phyloP scores from a whole-genome alignment of 805 yeast species.

The Hanseniaspora hatyaiensis region DNA sequence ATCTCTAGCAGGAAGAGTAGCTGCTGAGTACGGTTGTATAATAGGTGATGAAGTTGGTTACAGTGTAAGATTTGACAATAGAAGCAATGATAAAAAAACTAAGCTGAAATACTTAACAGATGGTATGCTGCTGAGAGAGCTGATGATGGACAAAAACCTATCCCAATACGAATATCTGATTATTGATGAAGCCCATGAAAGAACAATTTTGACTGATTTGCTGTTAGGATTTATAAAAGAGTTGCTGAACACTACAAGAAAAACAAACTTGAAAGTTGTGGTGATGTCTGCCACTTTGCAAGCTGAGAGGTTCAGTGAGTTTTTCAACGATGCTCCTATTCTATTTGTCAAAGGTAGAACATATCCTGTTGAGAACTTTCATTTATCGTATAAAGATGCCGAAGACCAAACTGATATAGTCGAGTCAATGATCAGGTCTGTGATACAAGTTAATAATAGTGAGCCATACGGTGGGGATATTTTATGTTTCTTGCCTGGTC shows the following conservation, averaged over 20 bases:
- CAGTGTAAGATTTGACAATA: conserved; percentile 81
- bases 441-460: conserved; percentile 63
- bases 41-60: conserved; percentile 82
- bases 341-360: conserved; percentile 81
- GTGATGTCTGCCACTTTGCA: conserved; percentile 96
- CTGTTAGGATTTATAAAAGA: conserved; percentile 78
- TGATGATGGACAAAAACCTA: conserved; percentile 61
- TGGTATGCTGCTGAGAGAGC: conserved; percentile 90
- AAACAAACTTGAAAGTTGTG: conserved; percentile 53
- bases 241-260: conserved; percentile 34
- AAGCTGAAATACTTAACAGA: conserved; percentile 80
- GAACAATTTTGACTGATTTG: conserved; percentile 84
- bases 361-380: conserved; percentile 67
- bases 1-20: conserved; percentile 81
- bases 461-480: conserved; percentile 77
- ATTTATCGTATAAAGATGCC: conserved; percentile 31
- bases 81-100: conserved; percentile 44
- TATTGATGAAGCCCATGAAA: conserved; percentile 95
- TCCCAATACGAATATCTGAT: conserved; percentile 61
- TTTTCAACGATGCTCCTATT: conserved; percentile 72
- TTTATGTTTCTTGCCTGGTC: conserved; percentile 89
- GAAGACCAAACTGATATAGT: conserved; percentile 70
- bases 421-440: conserved; percentile 61
- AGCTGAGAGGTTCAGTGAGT: conserved; percentile 66
- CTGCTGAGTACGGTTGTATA: conserved; percentile 69